Conservation (phyloP, 176 grass and related monocot genomes). For the Puya raimondii region DNA sequence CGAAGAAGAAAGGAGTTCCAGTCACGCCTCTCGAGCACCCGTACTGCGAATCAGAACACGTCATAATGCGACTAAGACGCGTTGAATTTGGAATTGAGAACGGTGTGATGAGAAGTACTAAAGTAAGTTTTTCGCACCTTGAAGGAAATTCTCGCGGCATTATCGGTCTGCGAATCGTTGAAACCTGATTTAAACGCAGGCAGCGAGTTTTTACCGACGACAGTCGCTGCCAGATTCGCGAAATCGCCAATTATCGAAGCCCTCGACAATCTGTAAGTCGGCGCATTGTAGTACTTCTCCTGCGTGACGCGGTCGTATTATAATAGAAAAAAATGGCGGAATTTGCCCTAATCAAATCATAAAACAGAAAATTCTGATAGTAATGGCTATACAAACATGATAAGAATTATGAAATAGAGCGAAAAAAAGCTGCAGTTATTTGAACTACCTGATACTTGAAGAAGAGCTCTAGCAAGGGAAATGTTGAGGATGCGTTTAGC, state of each 20-base stretch:
- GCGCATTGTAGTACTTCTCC: slow-evolving; percentile 72
- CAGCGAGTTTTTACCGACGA: slow-evolving; percentile 37
- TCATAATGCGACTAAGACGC: background rate
- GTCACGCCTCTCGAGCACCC: slow-evolving; percentile 83
- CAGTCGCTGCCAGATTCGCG: slow-evolving; percentile 30
- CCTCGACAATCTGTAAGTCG: slow-evolving; percentile 56
- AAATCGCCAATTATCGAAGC: slow-evolving; percentile 33
- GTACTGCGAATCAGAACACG: slow-evolving; percentile 29
- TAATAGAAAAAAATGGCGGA: background rate
- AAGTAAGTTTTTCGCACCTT: slow-evolving; percentile 35
- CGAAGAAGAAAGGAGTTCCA: slow-evolving; percentile 73
- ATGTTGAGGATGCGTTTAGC: slow-evolving; percentile 54
- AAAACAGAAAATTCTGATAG: too few species aligned
- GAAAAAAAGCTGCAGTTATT: background rate
- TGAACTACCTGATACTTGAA: slow-evolving; percentile 72
- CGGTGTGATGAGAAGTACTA: background rate
- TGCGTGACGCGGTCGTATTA: slow-evolving; percentile 18
- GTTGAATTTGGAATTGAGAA: background rate
- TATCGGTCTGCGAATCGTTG: slow-evolving; percentile 53
- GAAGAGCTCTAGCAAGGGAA: slow-evolving; percentile 67
- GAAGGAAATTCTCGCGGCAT: slow-evolving; percentile 67
- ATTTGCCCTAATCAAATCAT: too few species aligned
- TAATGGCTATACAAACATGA: background rate
- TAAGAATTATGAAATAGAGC: background rate
- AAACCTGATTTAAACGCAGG: slow-evolving; percentile 42